phyloP scores from a whole-genome alignment of 2,329 filamentous ascomycete genomes.

The Cyclaneusma minus region DNA sequence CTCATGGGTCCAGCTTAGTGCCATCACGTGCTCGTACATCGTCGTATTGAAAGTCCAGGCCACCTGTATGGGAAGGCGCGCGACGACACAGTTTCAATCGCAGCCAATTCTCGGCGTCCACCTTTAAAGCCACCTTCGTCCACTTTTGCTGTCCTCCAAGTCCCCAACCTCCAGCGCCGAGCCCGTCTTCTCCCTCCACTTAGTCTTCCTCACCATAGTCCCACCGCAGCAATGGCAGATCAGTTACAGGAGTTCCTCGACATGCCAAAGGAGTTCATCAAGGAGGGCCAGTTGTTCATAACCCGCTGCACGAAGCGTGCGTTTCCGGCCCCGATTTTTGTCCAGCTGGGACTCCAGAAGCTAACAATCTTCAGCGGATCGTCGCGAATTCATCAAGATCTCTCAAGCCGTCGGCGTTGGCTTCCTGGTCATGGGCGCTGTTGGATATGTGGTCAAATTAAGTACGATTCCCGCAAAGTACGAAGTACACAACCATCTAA shows the following conservation, averaged over 20 bases:
- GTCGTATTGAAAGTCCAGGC: too few relatives aligned
- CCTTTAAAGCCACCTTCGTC: too few relatives aligned
- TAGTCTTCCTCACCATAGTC: neutral
- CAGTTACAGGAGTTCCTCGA: slow-evolving; percentile 42
- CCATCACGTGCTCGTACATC: too few relatives aligned
- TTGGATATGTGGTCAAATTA: slow-evolving; percentile 35
- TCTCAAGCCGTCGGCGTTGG: slow-evolving; percentile 34
- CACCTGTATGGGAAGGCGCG: too few relatives aligned
- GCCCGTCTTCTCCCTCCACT: slow-evolving; percentile 1
- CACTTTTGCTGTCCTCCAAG: slow-evolving; percentile 2
- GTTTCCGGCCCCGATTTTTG: slow-evolving; percentile 4
- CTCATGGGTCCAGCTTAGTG: too few relatives aligned
- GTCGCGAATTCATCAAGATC: slow-evolving; percentile 26
- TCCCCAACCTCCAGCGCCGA: slow-evolving; percentile 3
- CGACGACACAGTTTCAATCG: too few relatives aligned
- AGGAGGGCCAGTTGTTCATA: slow-evolving; percentile 25
- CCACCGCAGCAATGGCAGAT: slow-evolving; percentile 27
- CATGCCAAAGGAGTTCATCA: slow-evolving; percentile 31
- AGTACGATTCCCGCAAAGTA: slow-evolving; percentile 14
- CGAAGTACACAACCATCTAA: slow-evolving; percentile 28
- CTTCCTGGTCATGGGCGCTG: slow-evolving; percentile 35
- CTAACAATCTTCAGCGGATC: slow-evolving; percentile 17
- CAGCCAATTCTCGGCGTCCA: too few relatives aligned
- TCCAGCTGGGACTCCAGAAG: neutral
- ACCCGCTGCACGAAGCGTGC: slow-evolving; percentile 28